These are phyloP conservation scores for Suillus plorans DNA, from an alignment of 768 basidiomycete species.

Conservation along the genomic window DNA sequence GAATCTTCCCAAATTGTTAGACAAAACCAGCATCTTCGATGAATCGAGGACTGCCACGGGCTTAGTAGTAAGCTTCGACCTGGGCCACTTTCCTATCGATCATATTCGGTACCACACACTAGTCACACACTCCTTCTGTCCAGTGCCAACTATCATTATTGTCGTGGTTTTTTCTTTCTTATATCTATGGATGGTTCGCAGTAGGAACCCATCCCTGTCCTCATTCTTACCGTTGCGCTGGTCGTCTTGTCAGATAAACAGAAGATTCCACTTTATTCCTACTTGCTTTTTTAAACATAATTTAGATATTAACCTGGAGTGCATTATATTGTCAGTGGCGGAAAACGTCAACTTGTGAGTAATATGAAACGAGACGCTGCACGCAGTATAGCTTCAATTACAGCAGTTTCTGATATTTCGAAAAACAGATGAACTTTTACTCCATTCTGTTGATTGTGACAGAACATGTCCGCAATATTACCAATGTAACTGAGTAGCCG, in stretches of 20 bases:
- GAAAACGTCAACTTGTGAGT: too few relatives aligned
- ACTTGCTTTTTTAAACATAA: neutral
- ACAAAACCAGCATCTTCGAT: neutral
- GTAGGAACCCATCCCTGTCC: neutral
- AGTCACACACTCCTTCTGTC: neutral
- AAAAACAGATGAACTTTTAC: too few relatives aligned
- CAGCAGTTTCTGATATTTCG: too few relatives aligned
- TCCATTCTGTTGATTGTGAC: too few relatives aligned
- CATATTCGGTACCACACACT: neutral
- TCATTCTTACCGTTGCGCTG: neutral
- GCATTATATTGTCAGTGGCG: neutral
- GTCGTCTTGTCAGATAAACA: neutral
- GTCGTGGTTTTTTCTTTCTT: neutral
- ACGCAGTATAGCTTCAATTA: too few relatives aligned
- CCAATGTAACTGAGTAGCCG: too few relatives aligned
- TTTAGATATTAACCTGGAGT: neutral
- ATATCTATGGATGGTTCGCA: neutral
- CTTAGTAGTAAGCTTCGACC: neutral
- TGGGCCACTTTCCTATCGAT: neutral
- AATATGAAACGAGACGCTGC: too few relatives aligned
- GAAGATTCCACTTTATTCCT: neutral
- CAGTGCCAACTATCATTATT: neutral
- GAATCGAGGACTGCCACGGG: too few relatives aligned
- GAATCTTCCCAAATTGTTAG: slow-evolving; percentile 1
- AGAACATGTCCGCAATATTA: too few relatives aligned